Percentiles rank a stretch among this genome's conserved stretches.
Evolutionary conservation across 306 rosid genomes (phyloP).

Genomic region (Psophocarpus tetragonolobus): DNA sequence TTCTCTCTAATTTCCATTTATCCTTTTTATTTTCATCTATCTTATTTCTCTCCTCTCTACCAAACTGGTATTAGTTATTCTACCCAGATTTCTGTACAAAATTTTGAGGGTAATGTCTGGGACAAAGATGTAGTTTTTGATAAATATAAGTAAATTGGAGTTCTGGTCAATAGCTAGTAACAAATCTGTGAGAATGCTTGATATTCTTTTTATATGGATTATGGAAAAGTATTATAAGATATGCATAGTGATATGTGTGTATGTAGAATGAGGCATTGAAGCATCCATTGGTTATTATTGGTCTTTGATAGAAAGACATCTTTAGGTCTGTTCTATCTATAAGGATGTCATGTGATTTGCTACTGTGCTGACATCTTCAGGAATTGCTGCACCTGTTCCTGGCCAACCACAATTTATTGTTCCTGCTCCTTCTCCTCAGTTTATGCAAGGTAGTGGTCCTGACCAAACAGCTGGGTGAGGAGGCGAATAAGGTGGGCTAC

Average conservation of each 20-base stretch:
- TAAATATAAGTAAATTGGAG: neutral
- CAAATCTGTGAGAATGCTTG: slow-evolving; percentile 10
- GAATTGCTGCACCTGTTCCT: slow-evolving; percentile 76
- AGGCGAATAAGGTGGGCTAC: slow-evolving; percentile 66
- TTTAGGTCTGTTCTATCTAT: slow-evolving; percentile 17
- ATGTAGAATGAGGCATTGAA: slow-evolving; percentile 7
- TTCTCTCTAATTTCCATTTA: no score
- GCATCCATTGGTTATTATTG: neutral
- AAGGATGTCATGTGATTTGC: slow-evolving; percentile 5
- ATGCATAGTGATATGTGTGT: neutral
- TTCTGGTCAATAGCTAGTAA: slow-evolving; percentile 2
- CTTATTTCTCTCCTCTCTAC: no score
- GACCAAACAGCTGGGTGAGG: slow-evolving; percentile 87
- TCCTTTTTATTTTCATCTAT: no score
- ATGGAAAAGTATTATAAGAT: neutral
- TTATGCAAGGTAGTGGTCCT: slow-evolving; percentile 76
- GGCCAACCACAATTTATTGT: slow-evolving; percentile 83
- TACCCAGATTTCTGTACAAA: neutral
- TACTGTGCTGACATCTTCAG: slow-evolving; percentile 42
- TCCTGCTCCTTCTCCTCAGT: slow-evolving; percentile 75
- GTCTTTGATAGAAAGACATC: neutral
- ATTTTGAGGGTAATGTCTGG: neutral
- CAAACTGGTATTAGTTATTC: no score
- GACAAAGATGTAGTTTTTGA: neutral
- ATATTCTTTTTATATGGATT: neutral